phyloP scores from a whole-genome alignment of 2,329 filamentous ascomycete genomes.

The Blastomyces gilchristii region DNA sequence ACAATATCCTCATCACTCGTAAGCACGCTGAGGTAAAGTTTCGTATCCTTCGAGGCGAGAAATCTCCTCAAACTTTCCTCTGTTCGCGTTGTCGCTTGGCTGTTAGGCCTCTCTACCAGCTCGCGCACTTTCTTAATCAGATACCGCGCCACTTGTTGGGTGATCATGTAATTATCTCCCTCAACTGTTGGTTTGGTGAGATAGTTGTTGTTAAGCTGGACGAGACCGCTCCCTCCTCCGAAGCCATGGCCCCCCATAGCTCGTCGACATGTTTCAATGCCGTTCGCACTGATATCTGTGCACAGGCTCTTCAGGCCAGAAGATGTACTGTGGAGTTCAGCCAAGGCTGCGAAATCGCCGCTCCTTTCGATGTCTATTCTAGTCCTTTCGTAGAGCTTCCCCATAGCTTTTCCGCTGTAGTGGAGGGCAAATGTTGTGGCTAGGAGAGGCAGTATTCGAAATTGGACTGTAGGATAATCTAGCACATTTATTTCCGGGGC shows the following conservation, averaged over 20 bases:
- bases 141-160: slow-evolving; percentile 42
- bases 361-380: slow-evolving; percentile 37
- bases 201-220: slow-evolving; percentile 43
- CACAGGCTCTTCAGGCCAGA: slow-evolving; percentile 46
- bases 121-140: slow-evolving; percentile 44
- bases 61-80: slow-evolving; percentile 20
- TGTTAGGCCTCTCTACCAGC: slow-evolving; percentile 21
- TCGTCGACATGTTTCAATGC: slow-evolving; percentile 45
- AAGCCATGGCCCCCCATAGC: slow-evolving; percentile 48
- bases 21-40: slow-evolving; percentile 21
- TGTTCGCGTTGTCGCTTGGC: slow-evolving; percentile 6
- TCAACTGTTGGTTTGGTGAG: slow-evolving; percentile 46
- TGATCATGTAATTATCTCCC: slow-evolving; percentile 50
- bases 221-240: slow-evolving; percentile 43
- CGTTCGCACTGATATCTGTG: slow-evolving; percentile 44
- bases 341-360: slow-evolving; percentile 41
- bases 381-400: slow-evolving; percentile 39
- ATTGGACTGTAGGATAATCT: slow-evolving; percentile 47
- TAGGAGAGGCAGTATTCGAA: slow-evolving; percentile 44
- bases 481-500: slow-evolving; percentile 39
- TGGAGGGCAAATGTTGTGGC: slow-evolving; percentile 45
- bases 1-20: slow-evolving; percentile 33
- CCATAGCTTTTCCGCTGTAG: slow-evolving; percentile 38
- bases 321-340: slow-evolving; percentile 45
- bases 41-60: slow-evolving; percentile 22